phyloP scores from a whole-genome alignment of 1,139 yeast genomes.

The Pichia sp. region DNA sequence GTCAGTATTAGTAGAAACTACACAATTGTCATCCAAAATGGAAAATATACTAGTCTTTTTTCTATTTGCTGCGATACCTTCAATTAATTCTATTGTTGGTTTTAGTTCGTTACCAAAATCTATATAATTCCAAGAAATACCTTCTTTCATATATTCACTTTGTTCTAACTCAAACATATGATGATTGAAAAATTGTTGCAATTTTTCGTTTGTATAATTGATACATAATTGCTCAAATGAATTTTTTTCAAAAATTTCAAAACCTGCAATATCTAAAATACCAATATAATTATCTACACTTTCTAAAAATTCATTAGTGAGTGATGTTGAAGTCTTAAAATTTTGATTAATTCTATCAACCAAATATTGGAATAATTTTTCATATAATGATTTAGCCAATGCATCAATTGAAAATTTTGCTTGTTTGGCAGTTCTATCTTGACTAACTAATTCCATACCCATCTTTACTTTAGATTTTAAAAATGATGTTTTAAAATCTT shows the following conservation, averaged over 20 bases:
- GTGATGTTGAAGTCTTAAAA: slow-evolving; percentile 29
- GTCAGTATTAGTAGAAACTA: slow-evolving; percentile 88
- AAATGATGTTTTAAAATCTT: slow-evolving; percentile 52
- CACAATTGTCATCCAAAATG: slow-evolving; percentile 89
- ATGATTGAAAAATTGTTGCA: slow-evolving; percentile 96
- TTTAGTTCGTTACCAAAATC: slow-evolving; percentile 97
- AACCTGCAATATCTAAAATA: slow-evolving; percentile 94
- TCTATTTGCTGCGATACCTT: slow-evolving; percentile 40
- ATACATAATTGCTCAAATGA: slow-evolving; percentile 96
- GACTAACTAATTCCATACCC: slow-evolving; percentile 80
- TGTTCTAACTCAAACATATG: slow-evolving; percentile 97
- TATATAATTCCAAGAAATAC: slow-evolving; percentile 92
- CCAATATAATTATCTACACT: slow-evolving; percentile 65
- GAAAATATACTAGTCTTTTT: slow-evolving; percentile 70
- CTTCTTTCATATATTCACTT: slow-evolving; percentile 88
- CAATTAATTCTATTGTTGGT: slow-evolving; percentile 90
- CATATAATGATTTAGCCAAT: slow-evolving; percentile 80
- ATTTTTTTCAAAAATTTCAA: slow-evolving; percentile 86
- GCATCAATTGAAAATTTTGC: slow-evolving; percentile 84
- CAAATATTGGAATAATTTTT: slow-evolving; percentile 70
- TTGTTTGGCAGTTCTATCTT: slow-evolving; percentile 73
- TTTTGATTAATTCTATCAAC: slow-evolving; percentile 74
- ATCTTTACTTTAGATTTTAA: slow-evolving; percentile 85
- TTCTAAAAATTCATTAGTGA: slow-evolving; percentile 7
- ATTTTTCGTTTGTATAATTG: slow-evolving; percentile 90